Conservation (phyloP, 306 rosid genomes). For the Datisca glomerata region DNA sequence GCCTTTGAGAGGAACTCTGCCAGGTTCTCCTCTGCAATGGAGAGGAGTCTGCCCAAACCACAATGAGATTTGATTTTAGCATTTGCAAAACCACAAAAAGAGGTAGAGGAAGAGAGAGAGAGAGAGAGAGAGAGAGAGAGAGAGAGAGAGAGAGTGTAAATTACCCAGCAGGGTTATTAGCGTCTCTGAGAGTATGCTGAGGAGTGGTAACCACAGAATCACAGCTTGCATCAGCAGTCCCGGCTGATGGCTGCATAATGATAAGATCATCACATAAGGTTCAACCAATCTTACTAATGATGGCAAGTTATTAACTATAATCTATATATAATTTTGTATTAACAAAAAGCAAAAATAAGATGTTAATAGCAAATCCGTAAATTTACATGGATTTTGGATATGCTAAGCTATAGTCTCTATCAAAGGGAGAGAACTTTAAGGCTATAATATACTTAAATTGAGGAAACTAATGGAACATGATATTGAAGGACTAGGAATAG, state of each 20-base stretch:
- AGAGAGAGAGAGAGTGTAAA: slow-evolving; percentile 5
- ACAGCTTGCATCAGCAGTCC: slow-evolving; percentile 79
- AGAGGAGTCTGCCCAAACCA: slow-evolving; percentile 65
- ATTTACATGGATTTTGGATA: too few relatives aligned
- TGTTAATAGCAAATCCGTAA: too few relatives aligned
- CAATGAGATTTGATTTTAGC: too few relatives aligned
- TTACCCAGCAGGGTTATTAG: slow-evolving; percentile 98
- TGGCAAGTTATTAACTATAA: too few relatives aligned
- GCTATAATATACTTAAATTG: too few relatives aligned
- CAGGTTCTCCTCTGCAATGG: slow-evolving; percentile 97
- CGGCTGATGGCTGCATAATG: slow-evolving; percentile 51
- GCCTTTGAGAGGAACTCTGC: slow-evolving; percentile 99
- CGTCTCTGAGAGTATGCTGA: slow-evolving; percentile 73
- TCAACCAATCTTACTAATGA: too few relatives aligned
- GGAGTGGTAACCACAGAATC: slow-evolving; percentile 84
- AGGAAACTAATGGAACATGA: too few relatives aligned
- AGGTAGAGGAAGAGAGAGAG: background rate
- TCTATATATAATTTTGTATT: too few relatives aligned
- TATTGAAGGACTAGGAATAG: too few relatives aligned
- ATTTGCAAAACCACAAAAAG: background rate
- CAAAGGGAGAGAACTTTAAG: too few relatives aligned
- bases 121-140: background rate
- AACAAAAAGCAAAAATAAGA: too few relatives aligned
- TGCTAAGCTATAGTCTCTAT: background rate
- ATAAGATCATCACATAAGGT: too few relatives aligned